Conservation (phyloP, 345 rosid species). For the Carallia brachiata region DNA sequence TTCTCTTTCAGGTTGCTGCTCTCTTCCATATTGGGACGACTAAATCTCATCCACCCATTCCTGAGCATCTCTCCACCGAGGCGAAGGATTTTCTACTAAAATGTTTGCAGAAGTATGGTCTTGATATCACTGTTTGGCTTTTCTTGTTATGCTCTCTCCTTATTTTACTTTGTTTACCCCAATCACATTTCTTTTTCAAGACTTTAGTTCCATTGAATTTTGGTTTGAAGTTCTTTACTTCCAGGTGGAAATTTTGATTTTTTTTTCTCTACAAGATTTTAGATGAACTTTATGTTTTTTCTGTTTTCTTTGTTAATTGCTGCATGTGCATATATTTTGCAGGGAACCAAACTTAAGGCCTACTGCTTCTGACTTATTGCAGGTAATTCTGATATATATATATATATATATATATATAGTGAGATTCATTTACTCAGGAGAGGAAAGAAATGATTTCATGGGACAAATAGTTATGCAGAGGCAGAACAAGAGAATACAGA, state of each 20-base stretch:
- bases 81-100: conserved; percentile 34
- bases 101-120: conserved; percentile 32
- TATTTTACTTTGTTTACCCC: neutral
- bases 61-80: conserved; percentile 30
- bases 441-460: neutral
- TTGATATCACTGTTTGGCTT: conserved; percentile 3
- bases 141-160: neutral
- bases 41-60: conserved; percentile 35
- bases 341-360: conserved; percentile 35
- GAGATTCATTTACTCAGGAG: neutral
- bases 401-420: neutral
- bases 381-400: conserved; percentile 21
- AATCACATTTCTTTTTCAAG: neutral
- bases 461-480: neutral
- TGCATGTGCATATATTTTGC: neutral
- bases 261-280: neutral
- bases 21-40: conserved; percentile 38
- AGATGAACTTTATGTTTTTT: neutral
- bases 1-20: conserved; percentile 31
- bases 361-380: conserved; percentile 29
- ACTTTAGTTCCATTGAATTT: neutral
- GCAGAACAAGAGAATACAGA: neutral
- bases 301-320: neutral
- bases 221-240: neutral
- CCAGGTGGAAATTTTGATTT: neutral